These are phyloP conservation scores for Apiotrichum domesticum DNA, from an alignment of 1,284 basidiomycete genomes.

Conservation along the genomic window DNA sequence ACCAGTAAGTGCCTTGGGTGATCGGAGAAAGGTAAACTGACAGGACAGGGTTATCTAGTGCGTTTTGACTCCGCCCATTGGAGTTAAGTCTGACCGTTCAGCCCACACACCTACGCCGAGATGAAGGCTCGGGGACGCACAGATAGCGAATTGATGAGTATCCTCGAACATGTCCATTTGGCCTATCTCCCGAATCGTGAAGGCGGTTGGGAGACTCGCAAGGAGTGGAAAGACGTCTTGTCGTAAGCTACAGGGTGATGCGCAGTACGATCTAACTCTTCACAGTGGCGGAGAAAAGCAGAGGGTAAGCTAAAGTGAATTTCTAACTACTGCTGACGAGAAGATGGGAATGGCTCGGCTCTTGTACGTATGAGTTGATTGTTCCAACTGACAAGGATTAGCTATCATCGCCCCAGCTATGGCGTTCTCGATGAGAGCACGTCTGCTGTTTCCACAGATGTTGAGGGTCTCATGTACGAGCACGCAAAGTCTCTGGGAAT, in stretches of 20 bases:
- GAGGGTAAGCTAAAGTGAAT: constrained; percentile 51
- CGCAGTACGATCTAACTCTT: not conserved
- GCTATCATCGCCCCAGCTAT: constrained; percentile 37
- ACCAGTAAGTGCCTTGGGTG: constrained; percentile 57
- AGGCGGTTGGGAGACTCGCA: constrained; percentile 80
- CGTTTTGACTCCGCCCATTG: not conserved
- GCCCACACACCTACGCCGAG: constrained; percentile 75
- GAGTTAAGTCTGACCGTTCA: constrained; percentile 46
- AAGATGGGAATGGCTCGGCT: constrained; percentile 58
- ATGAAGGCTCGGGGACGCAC: constrained; percentile 61
- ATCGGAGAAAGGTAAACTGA: not conserved
- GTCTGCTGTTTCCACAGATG: constrained; percentile 91
- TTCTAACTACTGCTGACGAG: constrained; percentile 1
- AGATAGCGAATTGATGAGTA: constrained; percentile 64
- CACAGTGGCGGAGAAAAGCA: constrained; percentile 90
- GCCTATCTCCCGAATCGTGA: constrained; percentile 81
- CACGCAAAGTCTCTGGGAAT: constrained; percentile 86
- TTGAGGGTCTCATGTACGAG: constrained; percentile 94
- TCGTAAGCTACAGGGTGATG: constrained; percentile 24
- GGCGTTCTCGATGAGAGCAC: constrained; percentile 70
- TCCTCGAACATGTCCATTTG: constrained; percentile 73
- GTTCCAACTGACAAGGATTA: constrained; percentile 1
- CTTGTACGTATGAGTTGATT: constrained; percentile 30
- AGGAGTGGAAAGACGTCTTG: constrained; percentile 93
- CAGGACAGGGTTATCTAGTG: constrained; percentile 42